Conservation (phyloP, 106 monocot genomes). For the Dendrobium huoshanense region DNA sequence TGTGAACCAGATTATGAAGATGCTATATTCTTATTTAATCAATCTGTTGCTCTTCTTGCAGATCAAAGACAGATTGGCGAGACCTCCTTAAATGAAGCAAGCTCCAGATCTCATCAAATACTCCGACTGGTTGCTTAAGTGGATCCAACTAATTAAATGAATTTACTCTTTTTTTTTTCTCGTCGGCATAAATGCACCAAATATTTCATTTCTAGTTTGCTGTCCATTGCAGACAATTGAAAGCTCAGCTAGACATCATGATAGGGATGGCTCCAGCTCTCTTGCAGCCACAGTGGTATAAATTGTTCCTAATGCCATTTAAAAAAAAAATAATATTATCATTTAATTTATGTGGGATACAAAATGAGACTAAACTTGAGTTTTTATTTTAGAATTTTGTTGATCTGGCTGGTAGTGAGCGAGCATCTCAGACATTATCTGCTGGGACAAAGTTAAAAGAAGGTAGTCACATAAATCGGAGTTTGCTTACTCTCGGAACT, state of each 20-base stretch:
- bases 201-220: neutral
- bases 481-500: constrained; percentile 15
- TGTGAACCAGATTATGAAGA: no score
- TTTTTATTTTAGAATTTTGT: constrained; percentile 11
- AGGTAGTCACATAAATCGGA: constrained; percentile 18
- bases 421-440: constrained; percentile 1
- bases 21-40: neutral
- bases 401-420: constrained; percentile 15
- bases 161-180: neutral
- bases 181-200: neutral
- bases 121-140: neutral
- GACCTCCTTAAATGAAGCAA: constrained; percentile 13
- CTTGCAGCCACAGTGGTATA: neutral
- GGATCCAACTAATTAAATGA: neutral
- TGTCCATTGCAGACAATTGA: neutral
- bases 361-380: neutral
- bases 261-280: neutral
- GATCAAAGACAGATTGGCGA: constrained; percentile 7
- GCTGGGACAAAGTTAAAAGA: constrained; percentile 12
- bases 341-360: neutral
- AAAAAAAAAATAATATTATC: no score
- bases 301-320: neutral
- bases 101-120: constrained; percentile 17
- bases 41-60: neutral
- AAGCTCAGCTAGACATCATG: neutral